Evolutionary conservation across 805 yeast species (phyloP), one percentile per base, ranked within the genome.

Genomic region (Wickerhamomyces alni): DNA sequence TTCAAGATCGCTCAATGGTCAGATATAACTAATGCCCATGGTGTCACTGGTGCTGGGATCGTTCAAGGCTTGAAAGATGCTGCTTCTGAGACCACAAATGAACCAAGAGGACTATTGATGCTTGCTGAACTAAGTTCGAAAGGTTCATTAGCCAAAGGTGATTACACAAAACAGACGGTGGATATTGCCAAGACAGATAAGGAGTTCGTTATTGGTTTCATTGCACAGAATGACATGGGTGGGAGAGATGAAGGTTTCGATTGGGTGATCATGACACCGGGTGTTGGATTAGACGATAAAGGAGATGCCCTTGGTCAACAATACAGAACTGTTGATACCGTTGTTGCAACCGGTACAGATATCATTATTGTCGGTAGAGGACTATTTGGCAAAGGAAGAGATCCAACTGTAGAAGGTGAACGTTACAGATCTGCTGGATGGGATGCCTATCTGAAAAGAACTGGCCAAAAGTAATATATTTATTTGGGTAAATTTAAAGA

Each of bases 331-430:
- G 98, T 91, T 4, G 77, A 77, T 47, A 87, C 84, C 44, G 99
- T 88, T 18, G 70, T 91, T 11, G 57, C 75, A 12, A 77, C 83
- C 2, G 98, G 98, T n/a, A 74, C 95, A 2, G 99, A 93, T 61
- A 75, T 93, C 37, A 89, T 93, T 43, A 93, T 93, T 59, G 99
- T 93, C n/a, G 99, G 99, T 10, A 78, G 99, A 64, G 99, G 99
- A 0, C 70, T 93, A 40, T 88, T 85, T 59, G 98, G 93, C 12
- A 85, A 87, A 55, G 96, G 95, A 17, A 80, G 98, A 65, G 95
- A 91, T 58, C 95, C 97, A 7, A 70, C 69, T 2, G 83, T 68
- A 12, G 96, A 93, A 64, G 94, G 96, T 32, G 75, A 80, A 55
- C 75, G 99, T 55, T 93, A 93, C 63, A 78, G 83, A 63, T 73